Conservation (phyloP, 2,329 filamentous ascomycete genomes). For the Colletotrichum theobromicola region DNA sequence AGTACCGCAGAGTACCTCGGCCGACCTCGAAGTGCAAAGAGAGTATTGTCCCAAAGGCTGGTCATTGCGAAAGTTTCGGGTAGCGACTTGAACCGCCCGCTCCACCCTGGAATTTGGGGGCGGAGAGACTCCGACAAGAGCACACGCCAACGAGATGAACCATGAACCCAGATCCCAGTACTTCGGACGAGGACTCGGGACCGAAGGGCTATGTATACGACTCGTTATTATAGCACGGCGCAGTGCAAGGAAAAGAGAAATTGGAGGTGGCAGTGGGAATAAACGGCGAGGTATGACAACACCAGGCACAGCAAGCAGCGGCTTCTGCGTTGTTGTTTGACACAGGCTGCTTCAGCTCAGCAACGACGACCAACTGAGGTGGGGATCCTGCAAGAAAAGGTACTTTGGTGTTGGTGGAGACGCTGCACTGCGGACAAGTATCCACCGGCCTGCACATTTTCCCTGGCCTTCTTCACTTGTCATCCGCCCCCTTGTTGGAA, state of each 20-base stretch:
- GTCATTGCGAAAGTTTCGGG: conserved; percentile 18
- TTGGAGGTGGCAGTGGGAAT: not conserved
- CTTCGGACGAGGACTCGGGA: conserved; percentile 16
- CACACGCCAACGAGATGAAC: not conserved
- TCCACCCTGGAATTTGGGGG: conserved; percentile 8
- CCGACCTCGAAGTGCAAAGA: not conserved
- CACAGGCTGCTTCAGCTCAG: not conserved
- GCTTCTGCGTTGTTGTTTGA: not conserved
- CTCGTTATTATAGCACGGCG: not conserved
- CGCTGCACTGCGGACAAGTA: not conserved
- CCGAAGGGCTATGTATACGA: not conserved
- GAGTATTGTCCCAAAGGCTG: not conserved
- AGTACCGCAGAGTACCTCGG: not conserved
- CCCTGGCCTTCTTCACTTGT: not conserved
- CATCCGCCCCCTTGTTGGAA: not conserved
- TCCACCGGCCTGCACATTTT: not conserved
- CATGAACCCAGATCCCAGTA: not conserved
- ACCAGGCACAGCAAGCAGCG: not conserved
- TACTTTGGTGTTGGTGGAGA: not conserved
- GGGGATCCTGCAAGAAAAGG: not conserved
- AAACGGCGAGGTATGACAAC: not conserved
- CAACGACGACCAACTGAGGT: not conserved
- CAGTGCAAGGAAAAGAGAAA: not conserved
- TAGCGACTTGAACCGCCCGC: conserved; percentile 13
- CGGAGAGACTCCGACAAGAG: conserved; percentile 12